Conservation (phyloP, 768 basidiomycete genomes). For the Mycena belliarum region DNA sequence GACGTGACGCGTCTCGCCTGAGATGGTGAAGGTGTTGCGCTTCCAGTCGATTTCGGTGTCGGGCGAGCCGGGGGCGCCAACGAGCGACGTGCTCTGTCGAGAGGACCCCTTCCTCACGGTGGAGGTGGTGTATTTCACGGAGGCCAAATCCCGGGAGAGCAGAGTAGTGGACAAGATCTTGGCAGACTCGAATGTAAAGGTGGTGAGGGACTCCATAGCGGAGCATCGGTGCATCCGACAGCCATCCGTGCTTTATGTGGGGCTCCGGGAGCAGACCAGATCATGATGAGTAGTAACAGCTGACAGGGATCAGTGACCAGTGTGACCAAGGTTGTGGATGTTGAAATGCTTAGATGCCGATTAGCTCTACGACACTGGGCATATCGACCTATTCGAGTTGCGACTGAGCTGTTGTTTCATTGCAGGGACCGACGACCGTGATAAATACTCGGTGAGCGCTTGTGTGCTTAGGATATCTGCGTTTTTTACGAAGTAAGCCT, state of each 20-base stretch:
- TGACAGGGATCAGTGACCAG: too few relatives aligned
- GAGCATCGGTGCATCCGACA: not conserved
- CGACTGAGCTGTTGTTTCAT: too few relatives aligned
- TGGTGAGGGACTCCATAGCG: conserved; percentile 2
- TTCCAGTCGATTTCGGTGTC: conserved; percentile 10
- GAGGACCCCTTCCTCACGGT: not conserved
- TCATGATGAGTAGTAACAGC: not conserved
- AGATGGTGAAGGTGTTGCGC: conserved; percentile 3
- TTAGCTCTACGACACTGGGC: too few relatives aligned
- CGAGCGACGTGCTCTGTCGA: conserved; percentile 3
- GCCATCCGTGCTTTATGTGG: not conserved
- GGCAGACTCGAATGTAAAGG: conserved; percentile 5
- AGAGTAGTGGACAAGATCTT: conserved; percentile 5
- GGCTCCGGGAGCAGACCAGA: too few relatives aligned
- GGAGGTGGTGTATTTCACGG: not conserved
- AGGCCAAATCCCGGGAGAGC: not conserved
- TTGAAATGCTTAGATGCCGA: too few relatives aligned
- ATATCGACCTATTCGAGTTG: too few relatives aligned
- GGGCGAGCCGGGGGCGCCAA: not conserved
- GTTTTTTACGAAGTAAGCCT: too few relatives aligned
- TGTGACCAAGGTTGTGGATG: too few relatives aligned
- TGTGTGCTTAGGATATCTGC: too few relatives aligned
- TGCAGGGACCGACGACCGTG: too few relatives aligned
- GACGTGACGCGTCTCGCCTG: not conserved
- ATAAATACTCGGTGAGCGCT: too few relatives aligned